Evolutionary conservation across 2,329 filamentous ascomycete species (phyloP).

Genomic region (Calonectria pseudoturangicola): DNA sequence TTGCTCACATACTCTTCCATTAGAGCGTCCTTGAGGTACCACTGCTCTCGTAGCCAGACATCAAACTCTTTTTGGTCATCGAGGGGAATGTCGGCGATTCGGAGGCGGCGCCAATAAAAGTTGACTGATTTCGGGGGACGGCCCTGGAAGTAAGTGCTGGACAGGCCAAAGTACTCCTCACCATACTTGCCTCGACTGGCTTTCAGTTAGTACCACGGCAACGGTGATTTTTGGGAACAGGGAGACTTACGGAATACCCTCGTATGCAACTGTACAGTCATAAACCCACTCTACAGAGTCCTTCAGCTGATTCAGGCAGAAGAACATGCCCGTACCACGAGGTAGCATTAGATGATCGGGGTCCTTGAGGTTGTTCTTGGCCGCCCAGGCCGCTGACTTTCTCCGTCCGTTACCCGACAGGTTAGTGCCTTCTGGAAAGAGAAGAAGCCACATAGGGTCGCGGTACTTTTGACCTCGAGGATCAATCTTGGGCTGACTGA

Average conservation of each 20-base stretch:
- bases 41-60: conserved; percentile 87
- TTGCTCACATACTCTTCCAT: conserved; percentile 88
- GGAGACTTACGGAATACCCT: conserved; percentile 87
- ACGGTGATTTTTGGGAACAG: conserved; percentile 29
- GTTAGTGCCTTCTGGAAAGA: conserved; percentile 93
- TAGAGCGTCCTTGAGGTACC: conserved; percentile 93
- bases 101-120: conserved; percentile 95
- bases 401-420: conserved; percentile 80
- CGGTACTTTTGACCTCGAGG: conserved; percentile 73
- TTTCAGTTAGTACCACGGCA: conserved; percentile 39
- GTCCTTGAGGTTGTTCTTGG: conserved; percentile 83
- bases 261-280: conserved; percentile 96
- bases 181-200: conserved; percentile 85
- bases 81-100: conserved; percentile 86
- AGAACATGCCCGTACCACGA: conserved; percentile 86
- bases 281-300: conserved; percentile 88
- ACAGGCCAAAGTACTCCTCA: conserved; percentile 92
- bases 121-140: conserved; percentile 95
- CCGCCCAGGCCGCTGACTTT: conserved; percentile 84
- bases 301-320: conserved; percentile 85
- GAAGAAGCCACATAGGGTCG: conserved; percentile 91
- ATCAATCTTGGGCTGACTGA: conserved; percentile 75
- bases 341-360: conserved; percentile 85
- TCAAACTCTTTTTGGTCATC: conserved; percentile 85
- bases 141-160: conserved; percentile 91